These are phyloP conservation scores for Xanthoconium separans DNA, from an alignment of 1,284 basidiomycete genomes.

Conservation along the genomic window DNA sequence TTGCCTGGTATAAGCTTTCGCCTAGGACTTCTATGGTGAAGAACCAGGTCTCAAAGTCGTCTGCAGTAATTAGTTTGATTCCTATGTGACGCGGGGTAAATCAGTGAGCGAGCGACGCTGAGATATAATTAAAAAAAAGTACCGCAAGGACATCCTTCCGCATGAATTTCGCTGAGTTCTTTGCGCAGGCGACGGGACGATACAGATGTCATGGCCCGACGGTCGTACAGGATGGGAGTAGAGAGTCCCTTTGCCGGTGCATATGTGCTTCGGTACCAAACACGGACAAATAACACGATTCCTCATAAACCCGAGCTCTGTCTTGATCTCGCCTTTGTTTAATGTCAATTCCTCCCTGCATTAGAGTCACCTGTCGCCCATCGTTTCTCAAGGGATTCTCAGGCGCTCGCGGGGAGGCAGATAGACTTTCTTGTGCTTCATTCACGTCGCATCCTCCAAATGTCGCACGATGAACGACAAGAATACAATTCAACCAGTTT, in stretches of 20 bases:
- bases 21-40: slow-evolving; percentile 79
- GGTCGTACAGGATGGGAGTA: slow-evolving; percentile 17
- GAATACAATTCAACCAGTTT: slow-evolving; percentile 26
- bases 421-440: slow-evolving; percentile 36
- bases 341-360: slow-evolving; percentile 34
- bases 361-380: slow-evolving; percentile 45
- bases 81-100: slow-evolving; percentile 41
- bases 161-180: slow-evolving; percentile 69
- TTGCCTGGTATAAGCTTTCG: slow-evolving; percentile 69
- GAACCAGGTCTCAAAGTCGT: slow-evolving; percentile 72
- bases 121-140: slow-evolving; percentile 4
- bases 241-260: neutral
- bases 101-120: neutral
- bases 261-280: slow-evolving; percentile 15
- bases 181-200: slow-evolving; percentile 67
- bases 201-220: slow-evolving; percentile 48
- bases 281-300: slow-evolving; percentile 23
- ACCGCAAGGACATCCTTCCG: slow-evolving; percentile 75
- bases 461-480: slow-evolving; percentile 35
- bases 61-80: slow-evolving; percentile 66
- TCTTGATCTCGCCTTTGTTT: neutral
- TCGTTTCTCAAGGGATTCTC: slow-evolving; percentile 32
- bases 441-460: slow-evolving; percentile 23
- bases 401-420: slow-evolving; percentile 55
- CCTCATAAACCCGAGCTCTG: slow-evolving; percentile 13